These are phyloP conservation scores for Torrubiellomyces zombiae DNA, from an alignment of 2,329 filamentous ascomycete genomes.

Conservation along the genomic window DNA sequence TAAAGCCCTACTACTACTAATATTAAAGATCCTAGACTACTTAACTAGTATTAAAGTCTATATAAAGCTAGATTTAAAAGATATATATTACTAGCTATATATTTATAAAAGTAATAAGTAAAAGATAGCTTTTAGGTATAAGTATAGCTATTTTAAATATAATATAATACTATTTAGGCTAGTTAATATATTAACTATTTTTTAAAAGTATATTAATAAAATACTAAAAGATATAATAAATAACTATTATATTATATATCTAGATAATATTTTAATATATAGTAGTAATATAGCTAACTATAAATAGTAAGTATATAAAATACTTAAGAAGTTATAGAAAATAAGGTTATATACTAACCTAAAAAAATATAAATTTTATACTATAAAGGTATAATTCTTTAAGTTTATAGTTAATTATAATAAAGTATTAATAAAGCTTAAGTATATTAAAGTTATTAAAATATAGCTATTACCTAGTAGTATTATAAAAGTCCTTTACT, in stretches of 20 bases:
- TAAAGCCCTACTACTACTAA: neutral
- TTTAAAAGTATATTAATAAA: constrained; percentile 1
- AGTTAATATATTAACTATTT: neutral
- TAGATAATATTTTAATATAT: constrained; percentile 1
- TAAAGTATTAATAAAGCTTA: too few species aligned
- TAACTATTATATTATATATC: neutral
- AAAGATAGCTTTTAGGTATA: neutral
- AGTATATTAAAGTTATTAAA: too few species aligned
- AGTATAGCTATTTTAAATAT: constrained; percentile 1
- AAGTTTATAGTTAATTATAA: too few species aligned
- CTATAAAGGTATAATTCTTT: too few species aligned
- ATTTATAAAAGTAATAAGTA: constrained; percentile 1
- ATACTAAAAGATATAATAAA: neutral
- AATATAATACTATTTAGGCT: constrained; percentile 1
- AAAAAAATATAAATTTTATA: too few species aligned
- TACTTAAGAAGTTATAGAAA: too few species aligned
- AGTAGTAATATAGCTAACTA: neutral
- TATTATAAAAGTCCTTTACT: too few species aligned
- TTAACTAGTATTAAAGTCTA: neutral
- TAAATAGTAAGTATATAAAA: too few species aligned
- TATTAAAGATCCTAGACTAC: neutral
- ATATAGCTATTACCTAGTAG: too few species aligned
- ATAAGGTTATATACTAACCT: too few species aligned
- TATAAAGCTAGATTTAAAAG: neutral
- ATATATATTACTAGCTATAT: constrained; percentile 1